Percentiles rank a stretch among this genome's conserved stretches.
These are phyloP conservation scores for Allodekkera sacchari DNA, from an alignment of 805 yeast species.

Conservation along the genomic window DNA sequence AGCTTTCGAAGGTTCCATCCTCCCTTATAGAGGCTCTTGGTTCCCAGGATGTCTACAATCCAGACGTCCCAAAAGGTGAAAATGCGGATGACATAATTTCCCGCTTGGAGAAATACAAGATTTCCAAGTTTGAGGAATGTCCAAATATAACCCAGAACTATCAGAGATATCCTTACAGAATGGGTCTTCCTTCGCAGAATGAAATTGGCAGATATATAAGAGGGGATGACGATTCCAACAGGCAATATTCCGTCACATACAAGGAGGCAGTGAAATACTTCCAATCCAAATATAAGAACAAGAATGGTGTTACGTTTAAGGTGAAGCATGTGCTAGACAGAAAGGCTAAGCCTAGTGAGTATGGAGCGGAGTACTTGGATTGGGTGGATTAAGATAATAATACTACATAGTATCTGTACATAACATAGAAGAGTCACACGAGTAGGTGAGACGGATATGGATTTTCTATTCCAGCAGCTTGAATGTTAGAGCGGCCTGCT, in stretches of 20 bases:
- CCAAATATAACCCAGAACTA: conserved; percentile 28
- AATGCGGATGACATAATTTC: conserved; percentile 13
- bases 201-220: conserved; percentile 59
- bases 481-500: too few relatives aligned
- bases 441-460: too few relatives aligned
- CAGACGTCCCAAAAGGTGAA: conserved; percentile 12
- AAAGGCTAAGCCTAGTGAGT: conserved; percentile 39
- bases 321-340: conserved; percentile 51
- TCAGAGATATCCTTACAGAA: conserved; percentile 44
- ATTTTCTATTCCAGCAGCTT: too few relatives aligned
- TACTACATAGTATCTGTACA: too few relatives aligned
- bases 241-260: conserved; percentile 61
- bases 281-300: conserved; percentile 36
- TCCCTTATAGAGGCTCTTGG: conserved; percentile 47
- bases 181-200: conserved; percentile 72
- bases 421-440: too few relatives aligned
- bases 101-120: conserved; percentile 26
- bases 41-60: conserved; percentile 18
- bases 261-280: conserved; percentile 63
- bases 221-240: conserved; percentile 58
- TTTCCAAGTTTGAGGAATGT: conserved; percentile 28
- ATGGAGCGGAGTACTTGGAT: conserved; percentile 34
- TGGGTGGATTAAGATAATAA: conserved; percentile 31
- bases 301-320: conserved; percentile 56
- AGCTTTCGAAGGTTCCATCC: conserved; percentile 60